phyloP scores from a whole-genome alignment of 2,329 filamentous ascomycete species.

The Penicillium janthinellum region DNA sequence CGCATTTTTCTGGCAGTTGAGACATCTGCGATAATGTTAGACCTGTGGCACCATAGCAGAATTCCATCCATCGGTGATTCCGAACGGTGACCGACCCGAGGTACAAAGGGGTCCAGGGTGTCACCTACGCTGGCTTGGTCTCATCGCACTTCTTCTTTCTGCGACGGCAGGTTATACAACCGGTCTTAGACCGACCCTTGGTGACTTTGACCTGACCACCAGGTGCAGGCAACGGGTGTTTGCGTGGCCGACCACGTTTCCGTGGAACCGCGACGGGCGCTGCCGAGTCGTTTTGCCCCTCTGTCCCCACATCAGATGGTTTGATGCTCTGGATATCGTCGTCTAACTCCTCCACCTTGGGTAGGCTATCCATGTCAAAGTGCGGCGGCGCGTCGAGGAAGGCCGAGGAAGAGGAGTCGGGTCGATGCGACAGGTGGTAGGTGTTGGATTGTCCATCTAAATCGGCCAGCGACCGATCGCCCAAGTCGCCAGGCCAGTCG shows the following conservation, averaged over 20 bases:
- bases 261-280: constrained; percentile 48
- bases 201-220: constrained; percentile 68
- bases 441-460: constrained; percentile 17
- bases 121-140: constrained; percentile 45
- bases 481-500: constrained; percentile 28
- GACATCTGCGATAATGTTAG: constrained; percentile 31
- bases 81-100: neutral
- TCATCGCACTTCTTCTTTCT: constrained; percentile 63
- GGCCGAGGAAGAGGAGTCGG: neutral
- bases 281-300: constrained; percentile 26
- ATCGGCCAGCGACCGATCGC: constrained; percentile 26
- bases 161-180: constrained; percentile 61
- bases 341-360: constrained; percentile 59
- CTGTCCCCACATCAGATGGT: constrained; percentile 30
- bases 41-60: neutral
- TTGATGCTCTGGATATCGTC: constrained; percentile 42
- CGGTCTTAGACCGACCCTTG: constrained; percentile 67
- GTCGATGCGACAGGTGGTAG: neutral
- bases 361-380: constrained; percentile 40
- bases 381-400: constrained; percentile 5
- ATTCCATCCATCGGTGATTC: neutral
- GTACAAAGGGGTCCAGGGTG: constrained; percentile 38
- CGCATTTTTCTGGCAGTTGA: constrained; percentile 92
- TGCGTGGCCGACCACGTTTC: constrained; percentile 78
- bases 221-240: constrained; percentile 68